Evolutionary conservation across 768 basidiomycete genomes (phyloP), one percentile per base, ranked within the genome.

Genomic region (Arthromyces matolae): DNA sequence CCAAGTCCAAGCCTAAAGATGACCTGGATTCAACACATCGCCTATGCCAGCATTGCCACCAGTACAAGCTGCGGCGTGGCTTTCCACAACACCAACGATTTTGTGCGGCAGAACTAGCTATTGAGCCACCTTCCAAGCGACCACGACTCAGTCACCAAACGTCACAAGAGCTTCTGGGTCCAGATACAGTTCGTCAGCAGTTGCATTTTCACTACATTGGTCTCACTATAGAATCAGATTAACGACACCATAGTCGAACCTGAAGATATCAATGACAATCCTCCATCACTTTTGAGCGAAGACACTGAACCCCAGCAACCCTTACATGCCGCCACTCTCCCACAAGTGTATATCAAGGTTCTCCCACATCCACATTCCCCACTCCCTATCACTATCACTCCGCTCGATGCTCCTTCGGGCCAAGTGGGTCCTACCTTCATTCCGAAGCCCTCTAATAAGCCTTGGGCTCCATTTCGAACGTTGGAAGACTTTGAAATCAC

Each of bases 401-500:
- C 33, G 12, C 16, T 20, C 8, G 22, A 19, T 14, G 25, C n/a
- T 19, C 12, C 31, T 19, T n/a, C n/a, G 19, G 28, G 25, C 34
- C 19, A 19, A 37, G n/a, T n/a, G n/a, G n/a, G 13, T n/a, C 22
- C 39, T n/a, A 36, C 42, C 20, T 49, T 31, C 44, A 28, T 36
- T 24, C 44, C 42, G 33, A 23, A 25, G 27, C 51, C 47, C 41
- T 20, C 42, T 8, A 22, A 16, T 36, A 34, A 36, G 25, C 55
- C 55, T 25, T 56, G 49, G 48, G 47, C 45, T 29, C 53, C 53
- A 25, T 56, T 56, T 35, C 42, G 33, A 40, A 50, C 29, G 4
- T 42, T 50, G 1, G 44, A 32, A 5, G 53, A 56, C 47, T 56
- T 56, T 32, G 49, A 54, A 45, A 50, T 50, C 32, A 53, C 48